Evolutionary conservation across 306 rosid genomes (phyloP), one percentile per base, ranked within the genome.

Genomic region (Vigna nakashimae): DNA sequence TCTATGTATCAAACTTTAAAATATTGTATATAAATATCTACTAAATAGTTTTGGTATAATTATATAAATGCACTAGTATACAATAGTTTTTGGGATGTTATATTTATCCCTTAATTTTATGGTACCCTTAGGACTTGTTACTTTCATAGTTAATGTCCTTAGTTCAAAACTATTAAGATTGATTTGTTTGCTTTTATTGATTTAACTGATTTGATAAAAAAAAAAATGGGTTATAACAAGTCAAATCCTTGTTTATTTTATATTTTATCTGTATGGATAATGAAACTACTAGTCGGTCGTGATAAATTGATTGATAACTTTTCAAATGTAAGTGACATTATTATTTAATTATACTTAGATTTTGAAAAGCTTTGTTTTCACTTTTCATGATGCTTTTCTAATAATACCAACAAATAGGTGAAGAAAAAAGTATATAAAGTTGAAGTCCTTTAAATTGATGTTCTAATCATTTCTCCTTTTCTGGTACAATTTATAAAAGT

Each of bases 401-500:
- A 17, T 7, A 17, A 17, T 17, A 17, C 11, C 5, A 51, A 51
- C 20, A 51, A 6, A 51, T 1, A n/a, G 4, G 24, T 4, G 4
- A 2, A n/a, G 22, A 52, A 57, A 57, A 57, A 57, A 24, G 9
- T 1, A 57, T 8, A 6, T 24, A 58, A 58, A 58, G 9, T 10
- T 24, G 13, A 24, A 24, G 26, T 24, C 65, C 38, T 24, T 58
- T 26, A 26, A 11, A 11, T 58, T 50, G 53, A 60, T 16, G 65
- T 40, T 18, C 28, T 51, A 53, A 36, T 49, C 17, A 18, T 57
- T 46, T 74, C 34, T 64, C 24, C 51, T 71, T 58, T 51, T 14
- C 24, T 72, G 57, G n/a, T 49, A 40, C 52, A 69, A 8, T 51
- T 53, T 46, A 63, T 18, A 56, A 40, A 69, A 69, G 22, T 65